Evolutionary conservation across 2,329 filamentous ascomycete genomes (phyloP).

Genomic region (Dryadomyces quercus-mongolicae): DNA sequence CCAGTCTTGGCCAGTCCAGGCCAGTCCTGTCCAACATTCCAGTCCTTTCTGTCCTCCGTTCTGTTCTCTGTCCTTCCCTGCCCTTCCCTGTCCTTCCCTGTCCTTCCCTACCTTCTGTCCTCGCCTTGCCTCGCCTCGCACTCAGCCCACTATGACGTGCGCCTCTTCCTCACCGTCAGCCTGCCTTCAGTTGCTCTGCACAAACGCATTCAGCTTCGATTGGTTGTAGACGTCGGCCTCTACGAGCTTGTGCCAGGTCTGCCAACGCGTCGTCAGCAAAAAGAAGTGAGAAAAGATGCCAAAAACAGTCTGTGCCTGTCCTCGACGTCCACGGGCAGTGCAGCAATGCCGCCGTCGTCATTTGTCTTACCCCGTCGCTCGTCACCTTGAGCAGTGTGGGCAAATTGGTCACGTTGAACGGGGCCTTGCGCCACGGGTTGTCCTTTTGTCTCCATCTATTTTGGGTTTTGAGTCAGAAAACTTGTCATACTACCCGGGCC

Average conservation of each 20-base stretch:
- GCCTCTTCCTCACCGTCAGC: no score
- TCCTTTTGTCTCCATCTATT: not conserved
- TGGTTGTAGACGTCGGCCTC: slow-evolving; percentile 4
- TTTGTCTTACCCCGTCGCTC: not conserved
- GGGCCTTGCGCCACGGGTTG: slow-evolving; percentile 2
- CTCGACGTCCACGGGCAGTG: not conserved
- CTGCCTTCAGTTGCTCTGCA: not conserved
- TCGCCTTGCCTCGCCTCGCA: no score
- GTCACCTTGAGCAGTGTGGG: slow-evolving; percentile 4
- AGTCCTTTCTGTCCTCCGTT: no score
- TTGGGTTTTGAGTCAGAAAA: not conserved
- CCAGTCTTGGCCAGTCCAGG: no score
- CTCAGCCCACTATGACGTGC: no score
- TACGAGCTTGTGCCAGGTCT: slow-evolving; percentile 3
- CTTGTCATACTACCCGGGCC: not conserved
- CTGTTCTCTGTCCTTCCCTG: no score
- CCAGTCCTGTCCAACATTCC: no score
- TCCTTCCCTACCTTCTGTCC: no score
- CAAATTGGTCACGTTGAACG: slow-evolving; percentile 2
- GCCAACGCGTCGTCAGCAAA: not conserved
- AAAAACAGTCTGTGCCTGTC: not conserved
- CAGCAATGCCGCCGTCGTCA: no score
- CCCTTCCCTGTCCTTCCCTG: no score
- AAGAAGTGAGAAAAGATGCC: not conserved
- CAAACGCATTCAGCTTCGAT: slow-evolving; percentile 2